Percentiles rank a stretch among this genome's conserved stretches.
These are phyloP conservation scores for Colletotrichum sp. DNA, from an alignment of 2,329 filamentous ascomycete species.

Conservation along the genomic window DNA sequence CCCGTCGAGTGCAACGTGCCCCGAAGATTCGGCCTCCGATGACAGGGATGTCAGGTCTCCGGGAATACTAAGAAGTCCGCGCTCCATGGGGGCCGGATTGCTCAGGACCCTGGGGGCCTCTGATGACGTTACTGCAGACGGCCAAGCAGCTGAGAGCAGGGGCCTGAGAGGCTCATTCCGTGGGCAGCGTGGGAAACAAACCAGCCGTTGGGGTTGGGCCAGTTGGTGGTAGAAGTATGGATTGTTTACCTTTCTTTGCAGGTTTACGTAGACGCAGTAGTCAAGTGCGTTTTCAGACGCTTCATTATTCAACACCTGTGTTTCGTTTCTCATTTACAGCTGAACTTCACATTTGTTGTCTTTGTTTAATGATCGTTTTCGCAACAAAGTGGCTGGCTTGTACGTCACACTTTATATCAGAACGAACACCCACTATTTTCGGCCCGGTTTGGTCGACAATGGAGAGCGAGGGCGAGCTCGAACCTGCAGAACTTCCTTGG, in stretches of 20 bases:
- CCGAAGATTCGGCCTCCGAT: neutral
- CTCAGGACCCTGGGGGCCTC: neutral
- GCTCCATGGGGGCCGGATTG: constrained; percentile 6
- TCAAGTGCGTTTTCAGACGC: neutral
- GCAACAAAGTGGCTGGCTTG: neutral
- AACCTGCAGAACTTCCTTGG: neutral
- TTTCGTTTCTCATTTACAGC: neutral
- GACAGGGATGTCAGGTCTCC: neutral
- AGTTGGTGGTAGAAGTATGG: constrained; percentile 12
- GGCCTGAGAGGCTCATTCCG: neutral
- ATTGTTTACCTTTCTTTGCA: neutral
- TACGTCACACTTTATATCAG: neutral
- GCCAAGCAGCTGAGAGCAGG: neutral
- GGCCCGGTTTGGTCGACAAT: too few relatives aligned
- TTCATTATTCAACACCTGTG: neutral
- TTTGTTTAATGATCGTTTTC: neutral
- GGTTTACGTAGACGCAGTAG: neutral
- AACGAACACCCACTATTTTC: neutral
- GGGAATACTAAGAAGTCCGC: constrained; percentile 2
- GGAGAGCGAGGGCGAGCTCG: neutral
- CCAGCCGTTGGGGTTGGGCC: constrained; percentile 10
- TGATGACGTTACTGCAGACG: neutral
- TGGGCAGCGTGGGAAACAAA: neutral
- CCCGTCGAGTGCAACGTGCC: constrained; percentile 14
- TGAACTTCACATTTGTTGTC: neutral